Evolutionary conservation across 1,139 yeast genomes (phyloP).

Genomic region (Pichia terricola): DNA sequence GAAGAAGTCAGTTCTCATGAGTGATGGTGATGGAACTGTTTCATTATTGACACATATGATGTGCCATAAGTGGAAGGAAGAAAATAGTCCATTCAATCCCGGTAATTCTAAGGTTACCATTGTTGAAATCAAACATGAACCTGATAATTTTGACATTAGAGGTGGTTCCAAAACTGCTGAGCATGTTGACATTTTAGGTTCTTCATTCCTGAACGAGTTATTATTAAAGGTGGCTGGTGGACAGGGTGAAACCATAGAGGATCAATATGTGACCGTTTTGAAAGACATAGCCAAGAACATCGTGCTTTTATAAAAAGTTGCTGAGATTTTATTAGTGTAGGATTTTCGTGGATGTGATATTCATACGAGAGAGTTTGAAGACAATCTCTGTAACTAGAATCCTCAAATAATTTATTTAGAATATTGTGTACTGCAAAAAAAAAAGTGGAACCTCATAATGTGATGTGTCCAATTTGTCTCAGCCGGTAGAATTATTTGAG

Average conservation of each 20-base stretch:
- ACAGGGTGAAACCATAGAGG: conserved; percentile 53
- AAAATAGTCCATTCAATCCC: conserved; percentile 69
- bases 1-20: conserved; percentile 54
- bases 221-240: conserved; percentile 79
- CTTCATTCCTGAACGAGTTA: conserved; percentile 84
- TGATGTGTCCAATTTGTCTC: too few relatives aligned
- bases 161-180: conserved; percentile 98
- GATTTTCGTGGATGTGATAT: too few relatives aligned
- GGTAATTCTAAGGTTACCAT: conserved; percentile 61
- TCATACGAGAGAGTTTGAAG: too few relatives aligned
- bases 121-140: conserved; percentile 89
- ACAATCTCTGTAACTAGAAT: too few relatives aligned
- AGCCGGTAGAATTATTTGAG: too few relatives aligned
- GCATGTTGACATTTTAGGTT: conserved; percentile 91
- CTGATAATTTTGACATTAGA: conserved; percentile 84
- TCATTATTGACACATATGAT: conserved; percentile 72
- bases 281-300: conserved; percentile 38
- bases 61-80: conserved; percentile 80
- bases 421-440: too few relatives aligned
- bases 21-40: conserved; percentile 96
- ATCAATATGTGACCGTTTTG: conserved; percentile 51
- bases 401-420: too few relatives aligned
- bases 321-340: too few relatives aligned
- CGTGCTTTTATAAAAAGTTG: background rate
- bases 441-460: too few relatives aligned